Evolutionary conservation across 2,329 filamentous ascomycete genomes (phyloP), one percentile per base, ranked within the genome.

Genomic region (Aureobasidium musti): DNA sequence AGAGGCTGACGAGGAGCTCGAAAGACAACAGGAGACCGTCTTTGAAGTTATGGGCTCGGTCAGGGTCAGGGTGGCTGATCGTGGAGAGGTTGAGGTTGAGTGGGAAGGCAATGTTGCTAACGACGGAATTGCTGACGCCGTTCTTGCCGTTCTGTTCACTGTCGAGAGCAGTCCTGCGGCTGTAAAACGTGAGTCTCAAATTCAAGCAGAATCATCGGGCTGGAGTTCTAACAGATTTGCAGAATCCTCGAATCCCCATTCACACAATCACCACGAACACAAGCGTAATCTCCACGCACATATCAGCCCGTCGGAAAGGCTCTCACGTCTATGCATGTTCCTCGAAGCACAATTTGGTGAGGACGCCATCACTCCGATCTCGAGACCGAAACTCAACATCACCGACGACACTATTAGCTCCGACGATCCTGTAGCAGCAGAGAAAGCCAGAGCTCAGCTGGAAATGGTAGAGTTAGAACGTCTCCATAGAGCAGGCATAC

Each of bases 41-140:
- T 88, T 87, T 74, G 80, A 84, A 33, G 87, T 99, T 73, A 98
- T 99, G 94, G 94, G 92, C 70, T 87, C 87, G 8, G 87, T 98
- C n/a, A 86, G 89, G 23, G 92, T 95, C 78, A 85, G 85, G 69
- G 71, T 74, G 67, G 71, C 71, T 43, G 59, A 68, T 3, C 85
- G 82, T 69, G 91, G 93, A 66, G 89, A 95, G 74, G 86, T 97
- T 6, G 92, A 96, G 76, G 82, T 98, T 2, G 92, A 97, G 78
- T 99, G 95, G 95, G 94, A 98, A 77, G 95, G 93, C 67, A 99
- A 98, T 76, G 91, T 97, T 81, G 89, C 97, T 74, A 99, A 98
- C 77, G 95, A 99, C 74, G 91, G 92, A 68, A 96, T 99, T 73
- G 95, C 95, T n/a, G 95, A 99, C 78, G 92, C 95, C 19, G 90